Conservation (phyloP, 2,329 filamentous ascomycete genomes). For the Periconia macrospinosa region DNA sequence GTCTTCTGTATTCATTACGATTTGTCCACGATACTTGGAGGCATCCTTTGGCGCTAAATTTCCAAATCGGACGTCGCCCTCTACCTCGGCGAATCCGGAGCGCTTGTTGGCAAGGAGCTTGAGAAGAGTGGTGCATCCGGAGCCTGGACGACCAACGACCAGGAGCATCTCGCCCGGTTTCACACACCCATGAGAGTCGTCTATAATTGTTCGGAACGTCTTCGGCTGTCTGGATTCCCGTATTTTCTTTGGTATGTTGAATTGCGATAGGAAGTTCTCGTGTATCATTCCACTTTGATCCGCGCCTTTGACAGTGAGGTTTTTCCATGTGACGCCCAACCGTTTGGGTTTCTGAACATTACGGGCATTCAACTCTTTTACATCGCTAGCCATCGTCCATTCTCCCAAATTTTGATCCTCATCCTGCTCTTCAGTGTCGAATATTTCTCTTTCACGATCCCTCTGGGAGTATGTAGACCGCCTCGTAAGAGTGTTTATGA, state of each 20-base stretch:
- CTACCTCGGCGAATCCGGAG: constrained; percentile 9
- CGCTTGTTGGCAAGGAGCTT: constrained; percentile 46
- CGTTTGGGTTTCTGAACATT: constrained; percentile 2
- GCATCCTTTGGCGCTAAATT: constrained; percentile 47
- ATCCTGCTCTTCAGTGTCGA: constrained; percentile 1
- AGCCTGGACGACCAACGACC: constrained; percentile 48
- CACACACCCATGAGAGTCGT: constrained; percentile 64
- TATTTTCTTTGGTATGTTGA: constrained; percentile 17
- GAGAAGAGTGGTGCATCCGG: constrained; percentile 62
- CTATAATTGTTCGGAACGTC: constrained; percentile 24
- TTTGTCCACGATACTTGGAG: constrained; percentile 57
- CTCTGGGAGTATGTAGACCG: constrained; percentile 1
- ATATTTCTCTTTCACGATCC: constrained; percentile 1
- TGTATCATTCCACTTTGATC: constrained; percentile 15
- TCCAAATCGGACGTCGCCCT: constrained; percentile 55
- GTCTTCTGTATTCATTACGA: constrained; percentile 59
- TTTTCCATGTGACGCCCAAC: constrained; percentile 16
- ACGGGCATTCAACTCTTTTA: constrained; percentile 3
- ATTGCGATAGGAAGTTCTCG: constrained; percentile 19
- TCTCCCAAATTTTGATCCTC: too few relatives aligned
- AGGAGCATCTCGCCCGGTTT: constrained; percentile 56
- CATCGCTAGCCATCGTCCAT: not conserved
- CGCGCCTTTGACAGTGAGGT: constrained; percentile 18
- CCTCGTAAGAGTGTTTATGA: not conserved
- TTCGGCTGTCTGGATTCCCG: constrained; percentile 13